Conservation (phyloP, 164 flowering plant species). For the Berberis vulgaris region DNA sequence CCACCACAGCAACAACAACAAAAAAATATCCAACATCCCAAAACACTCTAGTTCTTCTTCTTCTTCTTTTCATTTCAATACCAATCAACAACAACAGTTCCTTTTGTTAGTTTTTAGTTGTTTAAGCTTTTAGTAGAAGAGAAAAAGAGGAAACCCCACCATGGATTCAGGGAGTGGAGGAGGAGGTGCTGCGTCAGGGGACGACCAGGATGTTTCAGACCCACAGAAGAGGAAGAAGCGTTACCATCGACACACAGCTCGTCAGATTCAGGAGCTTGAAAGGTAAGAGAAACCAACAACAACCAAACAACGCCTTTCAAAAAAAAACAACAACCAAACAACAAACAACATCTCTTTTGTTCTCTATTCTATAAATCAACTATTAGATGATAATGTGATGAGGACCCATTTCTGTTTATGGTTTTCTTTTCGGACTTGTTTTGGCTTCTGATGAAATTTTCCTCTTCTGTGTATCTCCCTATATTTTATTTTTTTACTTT, state of each 20-base stretch:
- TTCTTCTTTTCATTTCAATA: neutral
- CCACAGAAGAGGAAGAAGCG: slow-evolving; percentile 55
- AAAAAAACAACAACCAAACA: no score
- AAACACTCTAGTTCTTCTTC: no score
- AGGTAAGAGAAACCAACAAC: slow-evolving; percentile 18
- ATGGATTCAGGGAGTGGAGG: slow-evolving; percentile 22
- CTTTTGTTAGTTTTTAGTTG: neutral
- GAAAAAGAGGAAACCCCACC: neutral
- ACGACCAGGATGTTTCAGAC: slow-evolving; percentile 42
- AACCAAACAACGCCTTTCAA: no score
- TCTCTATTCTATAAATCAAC: neutral
- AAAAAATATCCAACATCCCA: no score
- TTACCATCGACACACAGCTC: slow-evolving; percentile 72
- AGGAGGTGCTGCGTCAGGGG: slow-evolving; percentile 35
- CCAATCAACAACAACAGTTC: neutral
- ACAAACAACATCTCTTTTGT: no score
- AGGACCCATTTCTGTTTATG: neutral
- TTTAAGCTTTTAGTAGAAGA: neutral
- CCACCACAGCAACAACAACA: no score
- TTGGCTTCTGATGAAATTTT: neutral
- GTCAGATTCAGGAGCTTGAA: slow-evolving; percentile 81
- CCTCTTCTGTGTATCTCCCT: neutral
- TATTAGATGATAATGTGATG: neutral
- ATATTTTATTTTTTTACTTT: neutral
- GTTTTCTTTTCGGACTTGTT: neutral